Base-by-base conservation (phyloP, 1,139 yeast species). In the Hyphopichia fennica region DNA sequence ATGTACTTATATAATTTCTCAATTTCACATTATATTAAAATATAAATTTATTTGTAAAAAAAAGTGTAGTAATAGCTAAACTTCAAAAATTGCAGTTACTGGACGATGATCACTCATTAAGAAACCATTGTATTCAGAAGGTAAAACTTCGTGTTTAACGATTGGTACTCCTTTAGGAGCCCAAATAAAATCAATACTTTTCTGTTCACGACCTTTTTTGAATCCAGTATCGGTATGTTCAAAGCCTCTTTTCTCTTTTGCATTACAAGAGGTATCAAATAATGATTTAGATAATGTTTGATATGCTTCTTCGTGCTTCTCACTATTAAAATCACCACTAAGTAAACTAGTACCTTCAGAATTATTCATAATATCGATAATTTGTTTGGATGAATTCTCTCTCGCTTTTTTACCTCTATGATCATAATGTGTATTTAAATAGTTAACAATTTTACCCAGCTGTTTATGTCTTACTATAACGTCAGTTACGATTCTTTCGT, bases 321-420 rank as follows among this genome's bases (percentile, higher is more conserved):
- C 67, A 27, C 77, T 69, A 50, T 76, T 76, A 54, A 76, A 69
- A 51, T 76, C 81, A 4, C 77, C 77, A 20, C 52, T 42, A 36
- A 57, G 45, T 30, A 58, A 51, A 38, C 45, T 44, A 10, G 48
- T 33, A 2, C 48, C 50, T 31, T 37, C 30, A 15, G 39, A 41
- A 14, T 45, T 33, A 16, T 42, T 45, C 48, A 44, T 48, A 15
- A 47, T 36, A 22, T 42, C 46, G 17, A 48, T 40, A 18, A 32
- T 28, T 32, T 38, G 43, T 29, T 46, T 47, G 18, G 49, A 43
- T 14, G 60, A 52, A 30, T 48, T 46, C 23, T 52, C 45, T 45
- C 72, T 56, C 33, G 70, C 71, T 15, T 51, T 59, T 33, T 62
- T 66, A 13, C 72, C 63, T 43, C 57, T 57, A 42, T 67, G 73